phyloP scores from a whole-genome alignment of 768 basidiomycete genomes.

The Pisolithus albus region DNA sequence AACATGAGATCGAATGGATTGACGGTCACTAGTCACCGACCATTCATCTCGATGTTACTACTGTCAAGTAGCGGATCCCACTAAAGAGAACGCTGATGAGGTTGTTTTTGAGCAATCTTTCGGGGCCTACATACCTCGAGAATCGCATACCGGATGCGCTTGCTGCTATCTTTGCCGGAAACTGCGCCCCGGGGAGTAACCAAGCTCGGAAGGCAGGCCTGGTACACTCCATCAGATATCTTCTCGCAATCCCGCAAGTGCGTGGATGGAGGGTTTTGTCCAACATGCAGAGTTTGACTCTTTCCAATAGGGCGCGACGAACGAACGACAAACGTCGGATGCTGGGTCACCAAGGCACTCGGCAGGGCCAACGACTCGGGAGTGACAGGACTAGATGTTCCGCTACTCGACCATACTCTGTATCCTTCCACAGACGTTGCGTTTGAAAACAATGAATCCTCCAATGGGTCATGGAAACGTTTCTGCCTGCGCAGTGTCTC shows the following conservation, averaged over 20 bases:
- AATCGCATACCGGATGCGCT: conserved; percentile 80
- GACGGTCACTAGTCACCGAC: conserved; percentile 30
- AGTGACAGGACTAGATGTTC: conserved; percentile 44
- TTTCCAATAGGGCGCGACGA: conserved; percentile 64
- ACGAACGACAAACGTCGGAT: conserved; percentile 50
- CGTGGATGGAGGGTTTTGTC: conserved; percentile 17
- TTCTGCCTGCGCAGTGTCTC: conserved; percentile 76
- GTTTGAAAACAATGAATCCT: conserved; percentile 81
- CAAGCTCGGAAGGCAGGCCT: conserved; percentile 66
- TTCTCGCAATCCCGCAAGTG: conserved; percentile 35
- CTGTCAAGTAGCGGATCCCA: conserved; percentile 87
- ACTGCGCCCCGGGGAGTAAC: conserved; percentile 70
- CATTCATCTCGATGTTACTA: conserved; percentile 80
- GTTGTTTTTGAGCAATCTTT: neutral
- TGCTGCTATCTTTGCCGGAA: conserved; percentile 52
- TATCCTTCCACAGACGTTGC: conserved; percentile 74
- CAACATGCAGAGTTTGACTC: conserved; percentile 30
- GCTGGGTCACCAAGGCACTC: conserved; percentile 10
- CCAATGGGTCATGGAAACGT: conserved; percentile 87
- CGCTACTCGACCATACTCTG: conserved; percentile 66
- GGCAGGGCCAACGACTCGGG: conserved; percentile 9
- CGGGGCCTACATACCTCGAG: conserved; percentile 52
- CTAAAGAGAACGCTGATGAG: conserved; percentile 30
- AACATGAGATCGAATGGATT: neutral
- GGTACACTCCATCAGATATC: conserved; percentile 59